Conservation (phyloP, 2,329 filamentous ascomycete species). For the Apiospora rasikravindrae region DNA sequence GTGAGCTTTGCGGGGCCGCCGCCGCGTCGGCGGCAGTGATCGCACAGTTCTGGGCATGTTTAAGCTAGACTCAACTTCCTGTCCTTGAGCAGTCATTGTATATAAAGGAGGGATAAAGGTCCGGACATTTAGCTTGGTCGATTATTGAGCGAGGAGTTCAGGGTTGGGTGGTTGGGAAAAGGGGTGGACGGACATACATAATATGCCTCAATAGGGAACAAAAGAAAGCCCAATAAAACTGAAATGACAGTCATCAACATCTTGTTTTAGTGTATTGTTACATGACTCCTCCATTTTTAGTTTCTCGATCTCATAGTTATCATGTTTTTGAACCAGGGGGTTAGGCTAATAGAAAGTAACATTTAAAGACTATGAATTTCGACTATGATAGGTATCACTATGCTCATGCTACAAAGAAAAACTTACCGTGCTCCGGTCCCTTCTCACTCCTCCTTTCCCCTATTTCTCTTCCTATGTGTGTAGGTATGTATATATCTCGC, state of each 20-base stretch:
- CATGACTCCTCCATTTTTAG: too few species aligned
- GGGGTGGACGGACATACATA: not conserved
- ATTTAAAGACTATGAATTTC: not conserved
- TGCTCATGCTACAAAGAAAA: not conserved
- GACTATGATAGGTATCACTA: conserved; percentile 3
- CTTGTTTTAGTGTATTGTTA: too few species aligned
- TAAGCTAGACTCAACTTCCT: not conserved
- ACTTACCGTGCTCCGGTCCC: not conserved
- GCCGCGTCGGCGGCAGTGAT: not conserved
- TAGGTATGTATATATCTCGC: too few species aligned
- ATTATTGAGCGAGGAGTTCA: conserved; percentile 2
- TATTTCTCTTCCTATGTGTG: not conserved
- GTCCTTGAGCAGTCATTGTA: not conserved
- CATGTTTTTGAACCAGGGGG: not conserved
- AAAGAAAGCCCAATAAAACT: not conserved
- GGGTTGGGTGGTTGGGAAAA: not conserved
- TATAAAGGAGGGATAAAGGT: not conserved
- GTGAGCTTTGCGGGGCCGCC: conserved; percentile 32
- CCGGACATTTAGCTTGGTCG: not conserved
- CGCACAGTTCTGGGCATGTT: not conserved
- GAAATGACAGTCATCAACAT: not conserved
- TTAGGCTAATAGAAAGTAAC: too few species aligned
- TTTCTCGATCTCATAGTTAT: not conserved
- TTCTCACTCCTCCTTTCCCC: not conserved
- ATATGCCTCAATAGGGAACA: not conserved